Evolutionary conservation across 1,284 basidiomycete genomes (phyloP).

Genomic region (Mycosarcoma mackinlayi): DNA sequence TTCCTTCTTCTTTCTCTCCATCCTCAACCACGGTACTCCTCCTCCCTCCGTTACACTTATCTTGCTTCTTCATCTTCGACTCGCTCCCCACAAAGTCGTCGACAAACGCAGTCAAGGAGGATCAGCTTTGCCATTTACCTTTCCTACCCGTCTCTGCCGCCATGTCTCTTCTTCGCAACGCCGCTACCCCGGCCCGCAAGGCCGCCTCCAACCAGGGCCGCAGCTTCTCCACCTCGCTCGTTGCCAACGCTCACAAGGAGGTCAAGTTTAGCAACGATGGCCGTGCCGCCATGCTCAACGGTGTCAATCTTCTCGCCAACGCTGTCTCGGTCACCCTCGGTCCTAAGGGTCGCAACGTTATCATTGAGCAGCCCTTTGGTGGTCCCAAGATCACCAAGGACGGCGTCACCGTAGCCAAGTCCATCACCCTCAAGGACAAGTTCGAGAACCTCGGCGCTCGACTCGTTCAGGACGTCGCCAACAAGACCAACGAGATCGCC

Average conservation of each 20-base stretch:
- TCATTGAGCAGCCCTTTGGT: slow-evolving; percentile 97
- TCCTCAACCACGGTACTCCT: slow-evolving; percentile 13
- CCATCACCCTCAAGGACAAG: slow-evolving; percentile 94
- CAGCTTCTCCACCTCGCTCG: slow-evolving; percentile 56
- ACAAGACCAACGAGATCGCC: slow-evolving; percentile 96
- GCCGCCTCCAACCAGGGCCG: slow-evolving; percentile 49
- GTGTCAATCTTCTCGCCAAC: slow-evolving; percentile 90
- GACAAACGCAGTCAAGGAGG: slow-evolving; percentile 12
- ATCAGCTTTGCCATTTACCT: slow-evolving; percentile 9
- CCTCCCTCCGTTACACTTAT: slow-evolving; percentile 3
- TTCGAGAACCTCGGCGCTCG: slow-evolving; percentile 98
- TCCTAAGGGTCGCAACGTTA: slow-evolving; percentile 98
- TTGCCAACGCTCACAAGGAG: slow-evolving; percentile 77
- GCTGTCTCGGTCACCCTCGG: slow-evolving; percentile 87
- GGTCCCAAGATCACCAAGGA: slow-evolving; percentile 99
- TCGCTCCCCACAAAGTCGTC: slow-evolving; percentile 9
- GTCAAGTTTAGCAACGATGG: slow-evolving; percentile 97
- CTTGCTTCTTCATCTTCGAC: slow-evolving; percentile 5
- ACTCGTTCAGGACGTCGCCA: slow-evolving; percentile 94
- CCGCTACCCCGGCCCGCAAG: slow-evolving; percentile 49
- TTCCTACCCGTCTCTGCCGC: background rate
- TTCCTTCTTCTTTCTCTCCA: slow-evolving; percentile 14
- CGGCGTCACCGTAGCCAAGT: slow-evolving; percentile 97
- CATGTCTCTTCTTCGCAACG: slow-evolving; percentile 60
- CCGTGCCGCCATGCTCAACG: slow-evolving; percentile 89